Conservation (phyloP, 768 basidiomycete genomes). For the Suillus cothurnatus region DNA sequence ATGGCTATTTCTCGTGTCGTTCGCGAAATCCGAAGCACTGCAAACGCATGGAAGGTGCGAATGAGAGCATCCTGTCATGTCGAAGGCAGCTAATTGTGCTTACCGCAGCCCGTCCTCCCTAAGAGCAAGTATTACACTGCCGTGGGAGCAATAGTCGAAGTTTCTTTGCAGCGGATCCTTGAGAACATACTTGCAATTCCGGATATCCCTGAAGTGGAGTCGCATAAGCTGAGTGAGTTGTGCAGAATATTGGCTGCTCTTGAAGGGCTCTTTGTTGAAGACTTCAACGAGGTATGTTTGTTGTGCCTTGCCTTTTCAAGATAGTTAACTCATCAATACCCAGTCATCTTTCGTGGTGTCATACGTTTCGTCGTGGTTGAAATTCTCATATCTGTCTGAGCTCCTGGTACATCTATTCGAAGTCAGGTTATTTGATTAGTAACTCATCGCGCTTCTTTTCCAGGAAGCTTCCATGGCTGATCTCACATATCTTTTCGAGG, state of each 20-base stretch:
- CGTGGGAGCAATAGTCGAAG: constrained; percentile 70
- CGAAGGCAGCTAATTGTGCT: constrained; percentile 6
- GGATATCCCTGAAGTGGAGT: constrained; percentile 90
- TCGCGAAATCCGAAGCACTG: constrained; percentile 61
- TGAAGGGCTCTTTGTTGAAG: constrained; percentile 79
- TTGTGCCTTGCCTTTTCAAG: not conserved
- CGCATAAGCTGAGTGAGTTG: constrained; percentile 78
- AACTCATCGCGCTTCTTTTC: constrained; percentile 13
- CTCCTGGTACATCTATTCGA: constrained; percentile 63
- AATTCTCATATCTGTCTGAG: constrained; percentile 93
- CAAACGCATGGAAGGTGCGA: constrained; percentile 76
- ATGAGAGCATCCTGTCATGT: not conserved
- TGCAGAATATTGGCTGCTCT: constrained; percentile 77
- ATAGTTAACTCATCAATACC: constrained; percentile 8
- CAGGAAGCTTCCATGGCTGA: constrained; percentile 93
- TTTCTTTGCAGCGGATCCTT: constrained; percentile 65
- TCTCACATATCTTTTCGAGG: constrained; percentile 88
- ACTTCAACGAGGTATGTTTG: constrained; percentile 54
- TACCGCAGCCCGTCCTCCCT: constrained; percentile 60
- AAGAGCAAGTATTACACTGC: constrained; percentile 72
- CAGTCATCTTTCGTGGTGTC: constrained; percentile 77
- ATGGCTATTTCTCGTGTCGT: constrained; percentile 62
- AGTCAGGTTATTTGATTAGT: not conserved
- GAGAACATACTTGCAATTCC: constrained; percentile 72
- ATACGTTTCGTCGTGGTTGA: constrained; percentile 92